Percentiles rank a stretch among this genome's conserved stretches.
phyloP scores from a whole-genome alignment of 163 green algal species.

The Scenedesmus sp. region DNA sequence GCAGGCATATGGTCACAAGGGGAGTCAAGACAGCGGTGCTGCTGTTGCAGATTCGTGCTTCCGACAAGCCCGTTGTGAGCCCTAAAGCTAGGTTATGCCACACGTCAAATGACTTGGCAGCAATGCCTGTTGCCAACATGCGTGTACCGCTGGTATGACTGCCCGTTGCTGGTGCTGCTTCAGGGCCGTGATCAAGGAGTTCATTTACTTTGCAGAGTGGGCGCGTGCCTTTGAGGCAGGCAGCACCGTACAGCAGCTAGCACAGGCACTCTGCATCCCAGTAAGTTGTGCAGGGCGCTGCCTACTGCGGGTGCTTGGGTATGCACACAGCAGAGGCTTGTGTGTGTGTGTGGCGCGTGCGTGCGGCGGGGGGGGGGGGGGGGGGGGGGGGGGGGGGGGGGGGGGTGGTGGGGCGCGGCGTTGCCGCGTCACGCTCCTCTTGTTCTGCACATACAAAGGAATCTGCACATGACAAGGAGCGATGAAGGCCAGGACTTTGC shows the following conservation, averaged over 20 bases:
- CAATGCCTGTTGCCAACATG: neutral
- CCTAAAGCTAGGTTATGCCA: too few relatives aligned
- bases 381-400: too few relatives aligned
- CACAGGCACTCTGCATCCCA: neutral
- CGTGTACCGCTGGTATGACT: neutral
- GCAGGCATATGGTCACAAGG: too few relatives aligned
- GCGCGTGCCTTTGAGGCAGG: constrained; percentile 33
- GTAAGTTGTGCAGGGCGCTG: neutral
- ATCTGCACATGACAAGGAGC: too few relatives aligned
- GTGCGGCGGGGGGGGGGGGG: too few relatives aligned
- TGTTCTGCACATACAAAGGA: too few relatives aligned
- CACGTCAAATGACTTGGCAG: too few relatives aligned
- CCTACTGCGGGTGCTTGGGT: neutral
- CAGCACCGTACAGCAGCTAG: neutral
- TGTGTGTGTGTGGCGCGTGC: too few relatives aligned
- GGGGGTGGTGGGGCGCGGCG: too few relatives aligned
- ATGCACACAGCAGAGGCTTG: neutral
- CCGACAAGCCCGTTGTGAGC: too few relatives aligned
- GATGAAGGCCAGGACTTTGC: too few relatives aligned
- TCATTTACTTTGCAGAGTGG: neutral
- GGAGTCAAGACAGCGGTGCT: neutral
- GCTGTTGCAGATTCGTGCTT: neutral
- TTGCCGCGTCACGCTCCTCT: too few relatives aligned
- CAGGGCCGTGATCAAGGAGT: constrained; percentile 19
- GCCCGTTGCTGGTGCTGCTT: neutral